phyloP scores from a whole-genome alignment of 2,329 filamentous ascomycete genomes.

The Botrytis sinoallii region DNA sequence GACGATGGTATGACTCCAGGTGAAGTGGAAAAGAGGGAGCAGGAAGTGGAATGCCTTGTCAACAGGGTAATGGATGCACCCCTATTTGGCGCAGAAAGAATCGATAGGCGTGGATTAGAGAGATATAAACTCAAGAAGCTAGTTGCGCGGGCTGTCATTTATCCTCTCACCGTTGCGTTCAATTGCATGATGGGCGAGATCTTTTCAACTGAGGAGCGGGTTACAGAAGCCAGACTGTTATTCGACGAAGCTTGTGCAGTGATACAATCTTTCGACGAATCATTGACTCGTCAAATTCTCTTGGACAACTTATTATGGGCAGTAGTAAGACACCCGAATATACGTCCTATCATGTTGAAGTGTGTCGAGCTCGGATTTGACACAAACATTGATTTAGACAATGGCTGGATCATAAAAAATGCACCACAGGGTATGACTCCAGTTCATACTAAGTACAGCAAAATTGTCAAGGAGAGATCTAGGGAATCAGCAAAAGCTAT shows the following conservation, averaged over 20 bases:
- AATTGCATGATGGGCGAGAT: constrained; percentile 12
- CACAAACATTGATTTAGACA: constrained; percentile 13
- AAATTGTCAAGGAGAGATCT: constrained; percentile 2
- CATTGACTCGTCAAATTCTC: background rate
- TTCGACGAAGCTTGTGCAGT: constrained; percentile 9
- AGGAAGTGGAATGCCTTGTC: background rate
- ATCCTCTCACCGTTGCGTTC: constrained; percentile 11
- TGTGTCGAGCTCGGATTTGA: background rate
- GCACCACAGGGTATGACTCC: background rate
- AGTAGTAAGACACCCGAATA: background rate
- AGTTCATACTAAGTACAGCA: background rate
- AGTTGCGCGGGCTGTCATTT: background rate
- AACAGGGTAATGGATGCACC: background rate
- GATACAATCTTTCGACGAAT: background rate
- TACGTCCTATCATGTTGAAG: constrained; percentile 1
- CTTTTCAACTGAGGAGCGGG: constrained; percentile 11
- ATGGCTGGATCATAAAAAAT: constrained; percentile 10
- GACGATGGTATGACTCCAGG: constrained; percentile 6
- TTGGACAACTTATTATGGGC: constrained; percentile 7
- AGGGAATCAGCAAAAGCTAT: background rate
- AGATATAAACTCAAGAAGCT: constrained; percentile 3
- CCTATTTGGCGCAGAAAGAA: background rate
- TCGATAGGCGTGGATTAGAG: background rate
- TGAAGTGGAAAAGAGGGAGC: constrained; percentile 1
- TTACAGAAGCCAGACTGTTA: background rate